Conservation (phyloP, 257 asterid species). For the Euphrasia confusa region DNA sequence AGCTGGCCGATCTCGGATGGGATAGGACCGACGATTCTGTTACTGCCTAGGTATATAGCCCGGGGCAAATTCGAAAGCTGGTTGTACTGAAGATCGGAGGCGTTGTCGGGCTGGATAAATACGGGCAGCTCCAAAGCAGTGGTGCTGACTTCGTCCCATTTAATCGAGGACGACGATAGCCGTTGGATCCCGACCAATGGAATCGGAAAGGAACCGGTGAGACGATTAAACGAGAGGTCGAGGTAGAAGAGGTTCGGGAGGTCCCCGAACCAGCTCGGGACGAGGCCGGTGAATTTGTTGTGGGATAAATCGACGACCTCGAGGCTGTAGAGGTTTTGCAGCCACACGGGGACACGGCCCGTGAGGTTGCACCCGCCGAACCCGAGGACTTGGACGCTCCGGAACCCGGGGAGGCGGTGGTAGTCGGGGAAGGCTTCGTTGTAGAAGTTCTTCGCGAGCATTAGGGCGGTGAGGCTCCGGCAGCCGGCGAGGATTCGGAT, state of each 20-base stretch:
- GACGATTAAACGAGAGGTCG: slow-evolving; percentile 65
- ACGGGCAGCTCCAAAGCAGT: slow-evolving; percentile 88
- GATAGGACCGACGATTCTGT: slow-evolving; percentile 57
- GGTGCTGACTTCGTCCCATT: slow-evolving; percentile 44
- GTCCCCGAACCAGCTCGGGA: slow-evolving; percentile 76
- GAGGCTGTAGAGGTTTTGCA: slow-evolving; percentile 42
- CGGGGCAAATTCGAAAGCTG: slow-evolving; percentile 84
- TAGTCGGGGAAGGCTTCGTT: slow-evolving; percentile 59
- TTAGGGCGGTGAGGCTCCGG: slow-evolving; percentile 63
- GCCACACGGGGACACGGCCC: slow-evolving; percentile 76
- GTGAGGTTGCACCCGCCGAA: slow-evolving; percentile 74
- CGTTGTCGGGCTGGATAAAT: slow-evolving; percentile 77
- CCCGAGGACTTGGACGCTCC: slow-evolving; percentile 58
- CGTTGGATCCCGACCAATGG: slow-evolving; percentile 51
- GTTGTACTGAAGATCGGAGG: slow-evolving; percentile 67
- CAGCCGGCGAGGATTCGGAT: slow-evolving; percentile 56
- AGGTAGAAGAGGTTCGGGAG: slow-evolving; percentile 78
- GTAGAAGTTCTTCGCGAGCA: slow-evolving; percentile 68
- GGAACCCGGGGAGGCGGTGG: slow-evolving; percentile 38
- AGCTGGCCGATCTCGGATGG: slow-evolving; percentile 65
- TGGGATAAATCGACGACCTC: slow-evolving; percentile 69
- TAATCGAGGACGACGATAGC: slow-evolving; percentile 42
- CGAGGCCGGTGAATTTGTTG: slow-evolving; percentile 51
- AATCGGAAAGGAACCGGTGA: slow-evolving; percentile 64
- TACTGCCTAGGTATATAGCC: slow-evolving; percentile 39